Base-by-base conservation (phyloP, 768 basidiomycete genomes). In the Phlegmacium glaucopus region DNA sequence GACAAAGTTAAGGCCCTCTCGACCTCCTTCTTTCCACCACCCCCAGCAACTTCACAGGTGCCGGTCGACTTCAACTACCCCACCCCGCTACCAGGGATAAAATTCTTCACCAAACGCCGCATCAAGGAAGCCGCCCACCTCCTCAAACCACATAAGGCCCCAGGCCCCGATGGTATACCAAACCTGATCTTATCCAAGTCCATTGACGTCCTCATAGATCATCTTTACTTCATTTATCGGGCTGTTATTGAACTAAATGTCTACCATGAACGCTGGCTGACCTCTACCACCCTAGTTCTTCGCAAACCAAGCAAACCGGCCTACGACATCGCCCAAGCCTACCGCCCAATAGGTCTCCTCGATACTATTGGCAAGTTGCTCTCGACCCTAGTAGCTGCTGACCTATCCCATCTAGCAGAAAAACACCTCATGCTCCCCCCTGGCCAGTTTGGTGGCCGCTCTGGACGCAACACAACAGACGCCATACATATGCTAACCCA, bases 261-360 rank as follows among this genome's bases (percentile, higher is more conserved):
- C 39, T 66, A 67, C 45, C 69, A 65, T 1, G 44, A 57, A 0
- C 28, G 30, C 11, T 72, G 68, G 67, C 55, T 53, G 32, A 15
- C 29, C 0, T 64, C 54, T 0, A 50, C 25, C 1, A 69, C 68
- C 0, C 43, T 68, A 0, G 66, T 69, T 0, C 49, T 72, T 0
- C 43, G 58, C 4, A 74, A 74, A 51, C 71, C 72, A 9, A 67
- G 69, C 7, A 64, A 66, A 46, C 46, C 55, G 0, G 60, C 63
- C 52, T 74, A 72, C 57, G 41, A 58, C 30, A 13, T 32, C 30
- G 30, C 30, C 30, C 8, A 32, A 32, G 30, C 30, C 8, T 32
- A 32, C 13, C 4, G 48, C 55, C 0, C 61, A 69, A 64, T 71
- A 9, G 56, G 59, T 0, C 61, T 71, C 2, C 44, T 64, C 9